These are phyloP conservation scores for Omphalotus olearius DNA, from an alignment of 1,284 basidiomycete species.

Conservation along the genomic window DNA sequence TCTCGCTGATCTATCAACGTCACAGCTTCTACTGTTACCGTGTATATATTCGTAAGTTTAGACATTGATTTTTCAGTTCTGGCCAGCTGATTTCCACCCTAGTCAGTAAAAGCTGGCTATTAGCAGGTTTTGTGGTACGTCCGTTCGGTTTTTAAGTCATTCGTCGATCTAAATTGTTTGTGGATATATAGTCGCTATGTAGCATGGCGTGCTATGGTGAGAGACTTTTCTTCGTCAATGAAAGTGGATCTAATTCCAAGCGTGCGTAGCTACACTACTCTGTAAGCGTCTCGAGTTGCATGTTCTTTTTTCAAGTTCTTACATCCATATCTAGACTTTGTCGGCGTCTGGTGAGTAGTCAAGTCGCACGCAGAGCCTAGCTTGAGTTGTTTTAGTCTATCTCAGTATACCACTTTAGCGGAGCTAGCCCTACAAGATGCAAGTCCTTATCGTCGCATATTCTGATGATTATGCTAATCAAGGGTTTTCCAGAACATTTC, in stretches of 20 bases:
- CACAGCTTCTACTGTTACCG: slow-evolving; percentile 13
- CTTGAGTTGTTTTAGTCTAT: background rate
- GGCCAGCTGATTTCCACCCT: background rate
- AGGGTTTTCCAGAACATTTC: slow-evolving; percentile 2
- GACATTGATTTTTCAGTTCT: background rate
- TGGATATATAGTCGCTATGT: background rate
- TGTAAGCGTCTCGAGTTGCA: background rate
- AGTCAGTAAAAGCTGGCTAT: slow-evolving; percentile 9
- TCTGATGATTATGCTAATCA: background rate
- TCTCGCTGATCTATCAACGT: background rate
- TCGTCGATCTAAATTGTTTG: background rate
- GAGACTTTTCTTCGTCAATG: background rate
- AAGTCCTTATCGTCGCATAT: background rate
- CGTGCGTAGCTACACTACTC: slow-evolving; percentile 3
- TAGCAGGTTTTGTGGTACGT: slow-evolving; percentile 8
- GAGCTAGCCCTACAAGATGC: slow-evolving; percentile 7
- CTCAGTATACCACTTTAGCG: slow-evolving; percentile 6
- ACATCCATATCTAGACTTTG: background rate
- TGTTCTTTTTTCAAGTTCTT: background rate
- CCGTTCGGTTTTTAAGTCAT: background rate
- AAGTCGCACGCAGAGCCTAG: background rate
- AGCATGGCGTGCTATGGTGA: slow-evolving; percentile 3
- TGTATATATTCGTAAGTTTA: slow-evolving; percentile 5
- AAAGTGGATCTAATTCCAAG: background rate
- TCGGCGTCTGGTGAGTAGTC: slow-evolving; percentile 1